Base-by-base conservation (phyloP, 2,329 filamentous ascomycete genomes). In the Colletotrichum gloeosporioides region DNA sequence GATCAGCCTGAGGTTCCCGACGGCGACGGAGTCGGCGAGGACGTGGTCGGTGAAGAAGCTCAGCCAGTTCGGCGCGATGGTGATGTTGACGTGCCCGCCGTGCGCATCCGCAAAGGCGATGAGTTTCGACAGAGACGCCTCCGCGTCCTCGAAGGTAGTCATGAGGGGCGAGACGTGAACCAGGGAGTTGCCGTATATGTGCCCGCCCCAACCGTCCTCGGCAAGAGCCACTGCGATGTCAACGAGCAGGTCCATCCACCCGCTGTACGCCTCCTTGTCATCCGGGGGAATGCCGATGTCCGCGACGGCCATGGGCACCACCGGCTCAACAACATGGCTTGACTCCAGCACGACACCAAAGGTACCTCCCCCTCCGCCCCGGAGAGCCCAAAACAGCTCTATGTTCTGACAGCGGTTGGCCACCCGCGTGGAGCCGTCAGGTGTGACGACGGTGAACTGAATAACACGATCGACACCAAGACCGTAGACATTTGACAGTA, bases 221-320 rank as follows among this genome's bases (percentile, higher is more conserved):
- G 44, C n/a, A 7, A 49, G 10, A 0, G 10, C n/a, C 10, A 49
- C 44, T 0, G 44, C 44, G 0, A 18, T 49, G 1, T 49, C 44
- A 6, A 49, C 44, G 6, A 49, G 44, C 0, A 49, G n/a, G 2
- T 49, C 10, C n/a, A 49, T 49, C 18, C 44, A 49, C 2, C 0
- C n/a, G 10, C 3, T 6, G 0, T 22, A 49, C 44, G 3, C 44
- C 0, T 49, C 44, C 6, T 49, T 49, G 0, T 49, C 44, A 49
- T 49, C 44, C 3, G 44, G 9, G 2, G 2, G 18, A 4, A 49
- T 4, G 2, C 44, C 44, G 3, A 49, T 49, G 6, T 49, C 44
- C 10, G 44, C 44, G 44, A 49, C 44, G 3, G 44, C 44, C 44
- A 49, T 49, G 6, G 44, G n/a, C 44, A 49, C 44, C 1, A 49